These are phyloP conservation scores for Aspergillus tubingensis DNA, from an alignment of 2,329 filamentous ascomycete species.

Conservation along the genomic window DNA sequence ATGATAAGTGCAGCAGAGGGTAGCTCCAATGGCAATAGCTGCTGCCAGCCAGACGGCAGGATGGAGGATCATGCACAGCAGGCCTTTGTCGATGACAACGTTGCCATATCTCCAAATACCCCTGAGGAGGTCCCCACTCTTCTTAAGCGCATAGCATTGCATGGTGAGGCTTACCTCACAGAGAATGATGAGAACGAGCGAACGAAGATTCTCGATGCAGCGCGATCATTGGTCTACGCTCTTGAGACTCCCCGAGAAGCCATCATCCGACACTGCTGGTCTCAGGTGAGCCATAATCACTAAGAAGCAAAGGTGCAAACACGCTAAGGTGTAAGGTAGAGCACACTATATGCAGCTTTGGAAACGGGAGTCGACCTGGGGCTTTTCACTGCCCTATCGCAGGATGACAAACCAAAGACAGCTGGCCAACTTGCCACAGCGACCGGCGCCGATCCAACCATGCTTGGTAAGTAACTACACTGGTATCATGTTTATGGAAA, in stretches of 20 bases:
- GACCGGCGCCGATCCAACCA: slow-evolving; percentile 18
- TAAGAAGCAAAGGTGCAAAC: background rate
- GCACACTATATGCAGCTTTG: slow-evolving; percentile 24
- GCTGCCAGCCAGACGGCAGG: background rate
- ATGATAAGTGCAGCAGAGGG: background rate
- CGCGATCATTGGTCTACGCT: slow-evolving; percentile 24
- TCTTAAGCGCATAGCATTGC: slow-evolving; percentile 12
- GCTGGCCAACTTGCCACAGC: slow-evolving; percentile 23
- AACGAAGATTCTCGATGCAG: slow-evolving; percentile 19
- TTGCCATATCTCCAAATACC: slow-evolving; percentile 17
- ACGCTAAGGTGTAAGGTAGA: background rate
- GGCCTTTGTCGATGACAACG: slow-evolving; percentile 13
- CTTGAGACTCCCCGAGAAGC: slow-evolving; percentile 53
- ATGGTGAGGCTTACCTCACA: slow-evolving; percentile 11
- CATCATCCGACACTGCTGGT: slow-evolving; percentile 52
- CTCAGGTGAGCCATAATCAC: slow-evolving; percentile 32
- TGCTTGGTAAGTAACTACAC: slow-evolving; percentile 5
- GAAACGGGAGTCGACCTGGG: slow-evolving; percentile 27
- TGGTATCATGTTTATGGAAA: background rate
- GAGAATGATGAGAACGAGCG: slow-evolving; percentile 15
- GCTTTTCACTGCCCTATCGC: slow-evolving; percentile 24
- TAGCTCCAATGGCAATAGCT: background rate
- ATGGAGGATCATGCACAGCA: background rate
- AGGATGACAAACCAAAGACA: slow-evolving; percentile 26
- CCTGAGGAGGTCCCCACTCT: slow-evolving; percentile 15